Evolutionary conservation across 2,329 filamentous ascomycete species (phyloP).

Genomic region (Ascochyta pisi): DNA sequence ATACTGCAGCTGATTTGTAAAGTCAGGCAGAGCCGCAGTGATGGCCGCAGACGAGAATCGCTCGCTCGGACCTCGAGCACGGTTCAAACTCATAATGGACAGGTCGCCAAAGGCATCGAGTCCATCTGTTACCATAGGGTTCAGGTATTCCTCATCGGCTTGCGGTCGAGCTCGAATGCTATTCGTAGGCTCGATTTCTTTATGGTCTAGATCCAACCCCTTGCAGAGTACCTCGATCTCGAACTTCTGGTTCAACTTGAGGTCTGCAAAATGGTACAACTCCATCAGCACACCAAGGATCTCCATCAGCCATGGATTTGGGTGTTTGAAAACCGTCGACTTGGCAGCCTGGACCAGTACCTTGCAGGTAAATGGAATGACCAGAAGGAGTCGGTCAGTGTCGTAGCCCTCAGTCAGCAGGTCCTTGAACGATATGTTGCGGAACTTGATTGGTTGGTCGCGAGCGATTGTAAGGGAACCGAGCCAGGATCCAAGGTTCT

Average conservation of each 20-base stretch:
- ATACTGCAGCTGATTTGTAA: constrained; percentile 78
- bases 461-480: constrained; percentile 91
- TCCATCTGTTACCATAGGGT: constrained; percentile 66
- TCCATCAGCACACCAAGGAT: constrained; percentile 91
- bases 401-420: constrained; percentile 92
- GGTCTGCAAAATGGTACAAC: constrained; percentile 87
- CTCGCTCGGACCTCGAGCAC: constrained; percentile 69
- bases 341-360: constrained; percentile 83
- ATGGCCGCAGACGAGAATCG: constrained; percentile 79
- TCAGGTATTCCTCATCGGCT: constrained; percentile 65
- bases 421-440: constrained; percentile 96
- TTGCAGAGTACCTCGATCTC: constrained; percentile 98
- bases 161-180: constrained; percentile 80
- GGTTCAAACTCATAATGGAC: constrained; percentile 68
- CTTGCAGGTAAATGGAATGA: constrained; percentile 98
- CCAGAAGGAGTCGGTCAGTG: constrained; percentile 86
- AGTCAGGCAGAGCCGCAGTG: constrained; percentile 81
- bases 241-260: constrained; percentile 97
- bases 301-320: constrained; percentile 98
- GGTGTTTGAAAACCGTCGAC: constrained; percentile 89
- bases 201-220: constrained; percentile 88
- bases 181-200: constrained; percentile 84
- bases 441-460: constrained; percentile 94
- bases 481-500: constrained; percentile 93
- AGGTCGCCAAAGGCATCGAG: constrained; percentile 85